Conservation (phyloP, 441 rosid species). For the Francoa sonchifolia region DNA sequence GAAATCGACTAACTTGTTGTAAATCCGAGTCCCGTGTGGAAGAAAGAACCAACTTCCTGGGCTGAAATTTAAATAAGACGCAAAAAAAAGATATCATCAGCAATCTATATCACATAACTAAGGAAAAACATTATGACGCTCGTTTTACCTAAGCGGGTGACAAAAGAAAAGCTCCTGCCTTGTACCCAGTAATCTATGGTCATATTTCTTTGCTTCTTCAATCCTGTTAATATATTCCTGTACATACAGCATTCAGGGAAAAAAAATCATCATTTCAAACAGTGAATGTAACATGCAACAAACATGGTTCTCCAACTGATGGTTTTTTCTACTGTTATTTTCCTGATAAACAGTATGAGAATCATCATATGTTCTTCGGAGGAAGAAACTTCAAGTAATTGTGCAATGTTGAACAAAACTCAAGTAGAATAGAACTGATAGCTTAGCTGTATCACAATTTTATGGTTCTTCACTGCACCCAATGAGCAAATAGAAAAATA, state of each 20-base stretch:
- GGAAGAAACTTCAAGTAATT: too few species aligned
- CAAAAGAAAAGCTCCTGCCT: constrained; percentile 94
- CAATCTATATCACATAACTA: constrained; percentile 5
- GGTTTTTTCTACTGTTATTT: too few species aligned
- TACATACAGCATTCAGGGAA: constrained; percentile 7
- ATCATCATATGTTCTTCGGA: too few species aligned
- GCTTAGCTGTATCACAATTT: too few species aligned
- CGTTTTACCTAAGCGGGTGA: constrained; percentile 61
- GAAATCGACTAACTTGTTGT: constrained; percentile 74
- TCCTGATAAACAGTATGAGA: neutral
- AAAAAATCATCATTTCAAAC: too few species aligned
- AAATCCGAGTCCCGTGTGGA: constrained; percentile 81
- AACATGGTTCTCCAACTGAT: too few species aligned
- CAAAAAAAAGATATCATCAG: constrained; percentile 11
- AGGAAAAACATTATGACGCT: neutral
- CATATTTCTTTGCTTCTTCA: constrained; percentile 91
- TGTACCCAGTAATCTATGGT: constrained; percentile 73
- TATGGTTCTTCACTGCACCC: too few species aligned
- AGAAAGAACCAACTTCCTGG: constrained; percentile 99
- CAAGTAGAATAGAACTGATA: too few species aligned
- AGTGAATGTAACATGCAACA: too few species aligned
- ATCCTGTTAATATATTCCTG: constrained; percentile 63
- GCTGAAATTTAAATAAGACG: constrained; percentile 33
- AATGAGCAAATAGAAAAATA: too few species aligned
- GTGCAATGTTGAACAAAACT: too few species aligned